phyloP scores from a whole-genome alignment of 1,284 basidiomycete genomes.

The Ceratobasidium sp. region DNA sequence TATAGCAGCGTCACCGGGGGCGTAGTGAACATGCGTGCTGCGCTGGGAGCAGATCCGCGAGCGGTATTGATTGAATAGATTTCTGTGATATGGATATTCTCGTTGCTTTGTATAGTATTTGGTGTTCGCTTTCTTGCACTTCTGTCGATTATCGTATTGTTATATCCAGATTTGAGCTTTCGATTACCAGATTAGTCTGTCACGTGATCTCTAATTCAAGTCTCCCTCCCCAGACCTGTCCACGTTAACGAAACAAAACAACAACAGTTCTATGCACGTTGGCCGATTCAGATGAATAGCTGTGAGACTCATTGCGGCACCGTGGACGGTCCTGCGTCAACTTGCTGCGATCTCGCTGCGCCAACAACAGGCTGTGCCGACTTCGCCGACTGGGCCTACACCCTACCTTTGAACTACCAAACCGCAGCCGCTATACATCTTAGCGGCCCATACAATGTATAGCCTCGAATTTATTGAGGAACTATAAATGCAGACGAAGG shows the following conservation, averaged over 20 bases:
- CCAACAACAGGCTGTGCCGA: not conserved
- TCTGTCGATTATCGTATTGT: not conserved
- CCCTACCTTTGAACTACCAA: no score
- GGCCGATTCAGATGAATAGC: no score
- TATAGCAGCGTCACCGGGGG: constrained; percentile 55
- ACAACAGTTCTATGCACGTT: no score
- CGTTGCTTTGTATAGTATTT: not conserved
- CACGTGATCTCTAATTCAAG: constrained; percentile 1
- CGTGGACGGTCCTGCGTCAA: no score
- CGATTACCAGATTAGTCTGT: not conserved
- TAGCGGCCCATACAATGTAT: not conserved
- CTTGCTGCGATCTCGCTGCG: constrained; percentile 27
- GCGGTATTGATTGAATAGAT: constrained; percentile 55
- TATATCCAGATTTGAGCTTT: not conserved
- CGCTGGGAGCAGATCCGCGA: constrained; percentile 59
- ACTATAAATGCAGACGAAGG: constrained; percentile 19
- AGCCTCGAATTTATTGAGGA: not conserved
- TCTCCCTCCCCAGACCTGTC: no score
- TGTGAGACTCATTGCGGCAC: no score
- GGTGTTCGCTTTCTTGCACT: not conserved
- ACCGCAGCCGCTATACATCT: no score
- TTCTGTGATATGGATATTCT: not conserved
- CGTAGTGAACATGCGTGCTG: constrained; percentile 61
- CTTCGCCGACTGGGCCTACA: not conserved
- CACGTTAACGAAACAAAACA: no score